Evolutionary conservation across 78 protist genomes (phyloP), one percentile per base, ranked within the genome.

Genomic region (Dictyostelium firmibasis): DNA sequence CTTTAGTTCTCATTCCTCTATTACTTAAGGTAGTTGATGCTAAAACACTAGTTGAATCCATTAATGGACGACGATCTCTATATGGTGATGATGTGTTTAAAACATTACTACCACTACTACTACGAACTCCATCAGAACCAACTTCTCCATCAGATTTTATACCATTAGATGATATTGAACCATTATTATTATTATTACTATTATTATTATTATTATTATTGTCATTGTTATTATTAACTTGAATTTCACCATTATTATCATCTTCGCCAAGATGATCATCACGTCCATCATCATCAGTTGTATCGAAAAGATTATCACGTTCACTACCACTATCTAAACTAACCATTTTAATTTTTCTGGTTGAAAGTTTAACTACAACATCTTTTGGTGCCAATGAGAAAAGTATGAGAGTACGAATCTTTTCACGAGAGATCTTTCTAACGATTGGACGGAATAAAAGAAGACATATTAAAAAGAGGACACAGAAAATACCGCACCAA

Each of bases 321-420:
- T 89, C 94, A 18, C 86, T 79, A 27, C 82, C 53, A 43, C 83
- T 81, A 44, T 89, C 94, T 27, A 89, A 27, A 75, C 78, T 81
- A 9, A 31, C 33, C 64, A 79, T 38, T 79, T 89, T 89, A 31
- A 60, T 53, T 60, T 81, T 64, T 25, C 50, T 78, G 2, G 60
- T 53, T 18, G 88, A 50, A 35, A 89, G 10, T 81, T 50, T 89
- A 20, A 76, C 29, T 5, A 89, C 87, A 25, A 81, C 31, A 75
- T 81, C 87, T 33, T 75, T 60, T 27, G 94, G 94, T 29, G 94
- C 94, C 47, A 89, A n/a, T 14, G 94, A 76, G 70, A 89, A 89
- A 0, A 89, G 31, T 25, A 89, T 43, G 0, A 89, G 25, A 1
- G 94, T 89, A 18, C 83, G 47, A 38, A 89, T 44, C 44, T 81